These are phyloP conservation scores for Macrolepiota fuliginosa DNA, from an alignment of 768 basidiomycete species.

Conservation along the genomic window DNA sequence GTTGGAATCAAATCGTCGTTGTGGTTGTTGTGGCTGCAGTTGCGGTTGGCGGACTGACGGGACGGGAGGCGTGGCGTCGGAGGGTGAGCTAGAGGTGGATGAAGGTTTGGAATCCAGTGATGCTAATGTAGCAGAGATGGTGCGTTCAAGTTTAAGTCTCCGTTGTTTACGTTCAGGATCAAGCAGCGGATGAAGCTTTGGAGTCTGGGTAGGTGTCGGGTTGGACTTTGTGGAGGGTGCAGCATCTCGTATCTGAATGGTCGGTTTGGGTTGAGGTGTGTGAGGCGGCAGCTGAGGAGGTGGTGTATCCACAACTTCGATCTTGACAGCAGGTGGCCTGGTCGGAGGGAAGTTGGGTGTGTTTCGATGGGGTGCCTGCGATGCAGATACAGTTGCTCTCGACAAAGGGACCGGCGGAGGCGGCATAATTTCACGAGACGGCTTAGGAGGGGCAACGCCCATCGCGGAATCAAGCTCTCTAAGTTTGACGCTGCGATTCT, in stretches of 20 bases:
- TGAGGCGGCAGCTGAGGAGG: not conserved
- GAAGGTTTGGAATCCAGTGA: constrained; percentile 1
- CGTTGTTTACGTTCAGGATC: constrained; percentile 8
- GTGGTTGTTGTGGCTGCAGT: not conserved
- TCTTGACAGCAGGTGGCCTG: constrained; percentile 14
- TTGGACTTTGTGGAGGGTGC: constrained; percentile 14
- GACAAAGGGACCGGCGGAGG: constrained; percentile 18
- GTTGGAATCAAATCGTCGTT: constrained; percentile 9
- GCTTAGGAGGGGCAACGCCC: constrained; percentile 1
- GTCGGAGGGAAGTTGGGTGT: not conserved
- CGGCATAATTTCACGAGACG: constrained; percentile 14
- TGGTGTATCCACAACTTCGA: constrained; percentile 3
- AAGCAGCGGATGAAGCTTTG: constrained; percentile 11
- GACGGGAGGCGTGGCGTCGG: constrained; percentile 1
- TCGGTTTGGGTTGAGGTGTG: not conserved
- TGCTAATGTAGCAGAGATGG: constrained; percentile 5
- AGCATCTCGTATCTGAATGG: not conserved
- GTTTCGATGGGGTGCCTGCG: not conserved
- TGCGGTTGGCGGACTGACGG: not conserved
- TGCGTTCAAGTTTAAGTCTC: constrained; percentile 10
- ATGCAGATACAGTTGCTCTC: not conserved
- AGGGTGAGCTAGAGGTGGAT: constrained; percentile 4
- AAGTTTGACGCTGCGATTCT: not conserved
- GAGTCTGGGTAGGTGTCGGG: constrained; percentile 8
- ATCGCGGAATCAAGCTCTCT: constrained; percentile 1